Evolutionary conservation across 1,139 yeast genomes (phyloP).

Genomic region (Candida freyschussii): DNA sequence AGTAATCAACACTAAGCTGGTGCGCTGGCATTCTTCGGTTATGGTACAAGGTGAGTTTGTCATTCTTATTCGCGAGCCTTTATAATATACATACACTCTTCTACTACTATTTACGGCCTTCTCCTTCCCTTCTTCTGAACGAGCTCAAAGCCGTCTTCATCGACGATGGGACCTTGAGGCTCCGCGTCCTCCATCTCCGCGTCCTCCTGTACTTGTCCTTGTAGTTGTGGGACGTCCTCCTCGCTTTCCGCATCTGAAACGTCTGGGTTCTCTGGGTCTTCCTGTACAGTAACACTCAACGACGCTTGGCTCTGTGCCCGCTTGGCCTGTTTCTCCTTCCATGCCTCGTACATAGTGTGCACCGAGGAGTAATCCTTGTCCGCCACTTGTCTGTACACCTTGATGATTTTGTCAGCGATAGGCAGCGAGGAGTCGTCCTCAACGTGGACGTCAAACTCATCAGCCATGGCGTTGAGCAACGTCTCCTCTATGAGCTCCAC

Average conservation of each 20-base stretch:
- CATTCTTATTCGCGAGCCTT: too few species aligned
- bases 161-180: constrained; percentile 56
- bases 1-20: too few species aligned
- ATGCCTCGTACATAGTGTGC: constrained; percentile 55
- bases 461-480: constrained; percentile 82
- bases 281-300: constrained; percentile 38
- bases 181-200: constrained; percentile 32
- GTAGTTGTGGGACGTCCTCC: constrained; percentile 27
- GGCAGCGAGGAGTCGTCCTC: constrained; percentile 86
- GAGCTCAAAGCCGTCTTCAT: constrained; percentile 90
- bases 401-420: constrained; percentile 63
- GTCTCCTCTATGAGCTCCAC: constrained; percentile 80
- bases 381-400: constrained; percentile 60
- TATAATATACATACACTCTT: too few species aligned
- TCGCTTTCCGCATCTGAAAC: constrained; percentile 41
- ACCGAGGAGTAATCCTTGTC: constrained; percentile 48
- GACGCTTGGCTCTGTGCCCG: constrained; percentile 26
- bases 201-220: constrained; percentile 29
- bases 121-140: constrained; percentile 66
- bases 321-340: constrained; percentile 48
- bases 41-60: too few species aligned
- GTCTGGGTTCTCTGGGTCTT: constrained; percentile 60
- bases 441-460: constrained; percentile 83
- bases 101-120: too few species aligned
- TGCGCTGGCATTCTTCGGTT: too few species aligned